A percentile compares a stretch with the other conserved stretches of the same genome.
phyloP scores from a whole-genome alignment of 2,329 filamentous ascomycete genomes.

The Dactylellina sp. region DNA sequence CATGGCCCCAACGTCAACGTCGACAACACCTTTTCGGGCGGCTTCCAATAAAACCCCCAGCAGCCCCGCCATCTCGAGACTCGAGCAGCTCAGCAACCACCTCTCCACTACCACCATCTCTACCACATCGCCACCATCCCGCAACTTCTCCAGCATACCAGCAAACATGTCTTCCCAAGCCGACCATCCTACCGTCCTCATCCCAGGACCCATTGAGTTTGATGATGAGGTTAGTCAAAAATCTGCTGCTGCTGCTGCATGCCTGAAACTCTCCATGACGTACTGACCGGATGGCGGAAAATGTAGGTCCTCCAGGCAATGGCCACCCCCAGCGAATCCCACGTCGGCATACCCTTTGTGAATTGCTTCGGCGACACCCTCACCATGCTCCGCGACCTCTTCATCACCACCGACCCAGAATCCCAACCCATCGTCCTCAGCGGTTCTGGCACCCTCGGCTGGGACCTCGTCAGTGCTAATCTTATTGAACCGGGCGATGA shows the following conservation, averaged over 20 bases:
- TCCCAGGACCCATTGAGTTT: conserved; percentile 97
- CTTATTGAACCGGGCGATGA: conserved; percentile 89
- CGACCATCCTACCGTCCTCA: conserved; percentile 79
- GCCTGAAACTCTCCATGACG: too few species aligned
- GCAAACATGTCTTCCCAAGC: conserved; percentile 66
- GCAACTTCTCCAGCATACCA: conserved; percentile 50
- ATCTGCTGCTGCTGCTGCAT: too few species aligned
- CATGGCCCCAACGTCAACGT: background rate
- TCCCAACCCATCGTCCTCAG: conserved; percentile 94
- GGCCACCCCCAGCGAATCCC: conserved; percentile 77
- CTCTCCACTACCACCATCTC: background rate
- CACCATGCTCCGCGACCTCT: conserved; percentile 87
- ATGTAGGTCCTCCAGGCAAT: conserved; percentile 34
- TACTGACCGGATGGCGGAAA: too few species aligned
- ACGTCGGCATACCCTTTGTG: conserved; percentile 90
- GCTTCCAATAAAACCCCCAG: conserved; percentile 7
- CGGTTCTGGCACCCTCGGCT: conserved; percentile 93
- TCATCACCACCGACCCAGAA: conserved; percentile 84
- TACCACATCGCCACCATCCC: conserved; percentile 2
- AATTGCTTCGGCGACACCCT: conserved; percentile 90
- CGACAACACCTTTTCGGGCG: conserved; percentile 24
- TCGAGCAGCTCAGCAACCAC: conserved; percentile 37
- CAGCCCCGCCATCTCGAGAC: conserved; percentile 25
- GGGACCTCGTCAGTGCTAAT: conserved; percentile 96
- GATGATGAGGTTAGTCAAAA: conserved; percentile 80